phyloP scores from a whole-genome alignment of 192 early-diverging fungal species.

The Coemansia sp. region DNA sequence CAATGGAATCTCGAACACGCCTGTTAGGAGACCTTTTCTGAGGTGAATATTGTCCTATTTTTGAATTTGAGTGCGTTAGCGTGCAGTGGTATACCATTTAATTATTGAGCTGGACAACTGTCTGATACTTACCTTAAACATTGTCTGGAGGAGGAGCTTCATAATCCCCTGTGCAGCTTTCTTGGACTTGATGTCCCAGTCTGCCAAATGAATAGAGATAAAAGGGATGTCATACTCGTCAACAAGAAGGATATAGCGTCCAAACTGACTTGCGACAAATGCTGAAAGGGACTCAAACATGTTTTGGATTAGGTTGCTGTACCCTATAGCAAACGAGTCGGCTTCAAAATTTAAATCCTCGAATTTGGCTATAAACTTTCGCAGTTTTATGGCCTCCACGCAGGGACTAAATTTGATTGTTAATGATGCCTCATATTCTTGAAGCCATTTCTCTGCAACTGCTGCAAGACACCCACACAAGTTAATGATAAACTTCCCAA shows the following conservation, averaged over 20 bases:
- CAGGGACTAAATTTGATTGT: not conserved
- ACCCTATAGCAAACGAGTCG: not conserved
- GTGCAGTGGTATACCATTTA: too few relatives aligned
- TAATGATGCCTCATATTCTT: not conserved
- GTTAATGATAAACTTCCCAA: constrained; percentile 12
- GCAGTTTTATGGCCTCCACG: not conserved
- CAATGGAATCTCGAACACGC: constrained; percentile 43
- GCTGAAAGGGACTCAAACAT: constrained; percentile 20
- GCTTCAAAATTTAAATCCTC: not conserved
- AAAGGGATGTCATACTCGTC: constrained; percentile 50
- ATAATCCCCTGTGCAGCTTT: constrained; percentile 8
- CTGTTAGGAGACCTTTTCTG: constrained; percentile 27
- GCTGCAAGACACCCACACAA: constrained; percentile 5
- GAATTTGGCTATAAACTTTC: not conserved
- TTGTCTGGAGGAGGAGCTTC: constrained; percentile 23
- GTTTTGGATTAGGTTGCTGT: not conserved
- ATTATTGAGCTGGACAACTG: too few relatives aligned
- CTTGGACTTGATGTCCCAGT: constrained; percentile 15
- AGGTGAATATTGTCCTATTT: constrained; percentile 27
- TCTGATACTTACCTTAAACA: constrained; percentile 30
- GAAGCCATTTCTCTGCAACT: not conserved
- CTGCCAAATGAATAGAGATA: constrained; percentile 21
- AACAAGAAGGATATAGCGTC: constrained; percentile 31
- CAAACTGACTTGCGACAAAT: constrained; percentile 9
- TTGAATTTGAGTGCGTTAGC: not conserved